Conservation (phyloP, 305 asterid genomes). For the Salvia sclarea region DNA sequence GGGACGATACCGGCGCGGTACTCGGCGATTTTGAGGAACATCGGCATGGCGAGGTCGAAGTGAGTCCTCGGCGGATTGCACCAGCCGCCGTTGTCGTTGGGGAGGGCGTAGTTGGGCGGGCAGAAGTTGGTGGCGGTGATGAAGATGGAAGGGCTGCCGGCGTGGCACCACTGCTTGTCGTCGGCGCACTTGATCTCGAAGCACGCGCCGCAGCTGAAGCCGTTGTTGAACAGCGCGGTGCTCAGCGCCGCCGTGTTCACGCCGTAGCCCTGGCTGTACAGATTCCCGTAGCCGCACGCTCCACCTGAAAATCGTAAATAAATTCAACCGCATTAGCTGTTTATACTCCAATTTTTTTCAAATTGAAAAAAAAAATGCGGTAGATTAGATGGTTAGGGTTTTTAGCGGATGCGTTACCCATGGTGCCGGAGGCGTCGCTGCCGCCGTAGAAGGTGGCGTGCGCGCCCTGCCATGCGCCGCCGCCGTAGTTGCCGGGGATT, state of each 20-base stretch:
- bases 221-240: slow-evolving; percentile 63
- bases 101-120: slow-evolving; percentile 72
- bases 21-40: slow-evolving; percentile 72
- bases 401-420: slow-evolving; percentile 49
- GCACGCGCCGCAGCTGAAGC: slow-evolving; percentile 66
- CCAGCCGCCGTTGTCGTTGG: slow-evolving; percentile 83
- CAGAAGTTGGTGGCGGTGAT: slow-evolving; percentile 81
- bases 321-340: background rate
- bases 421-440: slow-evolving; percentile 89
- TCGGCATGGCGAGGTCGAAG: slow-evolving; percentile 91
- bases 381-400: background rate
- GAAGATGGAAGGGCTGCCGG: slow-evolving; percentile 62
- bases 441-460: slow-evolving; percentile 98
- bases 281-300: slow-evolving; percentile 68
- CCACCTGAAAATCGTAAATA: slow-evolving; percentile 41
- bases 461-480: slow-evolving; percentile 66
- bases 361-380: background rate
- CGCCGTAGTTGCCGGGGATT: slow-evolving; percentile 64
- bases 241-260: slow-evolving; percentile 63
- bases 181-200: slow-evolving; percentile 60
- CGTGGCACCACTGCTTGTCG: slow-evolving; percentile 51
- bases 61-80: slow-evolving; percentile 66
- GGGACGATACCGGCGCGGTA: slow-evolving; percentile 85
- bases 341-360: background rate
- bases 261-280: slow-evolving; percentile 73